Conservation (phyloP, 768 basidiomycete species). For the Amanita polypyramis region DNA sequence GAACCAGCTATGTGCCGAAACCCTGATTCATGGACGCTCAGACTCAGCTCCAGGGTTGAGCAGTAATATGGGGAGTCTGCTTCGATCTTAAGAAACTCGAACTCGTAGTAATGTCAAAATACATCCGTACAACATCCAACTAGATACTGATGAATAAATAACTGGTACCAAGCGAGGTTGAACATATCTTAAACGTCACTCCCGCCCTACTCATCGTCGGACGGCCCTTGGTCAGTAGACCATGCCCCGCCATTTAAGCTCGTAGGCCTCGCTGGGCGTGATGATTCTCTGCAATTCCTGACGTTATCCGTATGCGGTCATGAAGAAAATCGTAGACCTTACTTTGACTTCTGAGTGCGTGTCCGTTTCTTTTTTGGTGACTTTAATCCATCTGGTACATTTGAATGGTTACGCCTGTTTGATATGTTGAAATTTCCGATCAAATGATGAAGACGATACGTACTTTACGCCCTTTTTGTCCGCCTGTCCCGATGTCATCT, state of each 20-base stretch:
- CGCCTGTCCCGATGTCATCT: no score
- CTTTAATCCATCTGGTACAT: background rate
- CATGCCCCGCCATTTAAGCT: background rate
- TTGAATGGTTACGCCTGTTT: conserved; percentile 5
- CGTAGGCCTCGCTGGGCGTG: background rate
- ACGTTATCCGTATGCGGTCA: background rate
- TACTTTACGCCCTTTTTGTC: conserved; percentile 2
- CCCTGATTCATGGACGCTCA: no score
- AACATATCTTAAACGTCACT: no score
- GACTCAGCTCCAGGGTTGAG: no score
- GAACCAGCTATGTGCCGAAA: no score
- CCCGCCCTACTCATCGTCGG: background rate
- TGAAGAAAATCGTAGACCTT: background rate
- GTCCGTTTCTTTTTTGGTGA: conserved; percentile 3
- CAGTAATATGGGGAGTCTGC: no score
- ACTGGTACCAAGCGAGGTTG: no score
- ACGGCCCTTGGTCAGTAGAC: background rate
- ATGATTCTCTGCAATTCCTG: background rate
- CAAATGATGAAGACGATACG: background rate
- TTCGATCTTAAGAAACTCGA: no score
- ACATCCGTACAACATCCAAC: no score
- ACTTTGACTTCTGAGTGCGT: background rate
- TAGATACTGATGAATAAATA: no score
- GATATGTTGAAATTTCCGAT: background rate
- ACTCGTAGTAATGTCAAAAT: no score